phyloP scores from a whole-genome alignment of 2,329 filamentous ascomycete genomes.

The Gaeumannomyces sp. region DNA sequence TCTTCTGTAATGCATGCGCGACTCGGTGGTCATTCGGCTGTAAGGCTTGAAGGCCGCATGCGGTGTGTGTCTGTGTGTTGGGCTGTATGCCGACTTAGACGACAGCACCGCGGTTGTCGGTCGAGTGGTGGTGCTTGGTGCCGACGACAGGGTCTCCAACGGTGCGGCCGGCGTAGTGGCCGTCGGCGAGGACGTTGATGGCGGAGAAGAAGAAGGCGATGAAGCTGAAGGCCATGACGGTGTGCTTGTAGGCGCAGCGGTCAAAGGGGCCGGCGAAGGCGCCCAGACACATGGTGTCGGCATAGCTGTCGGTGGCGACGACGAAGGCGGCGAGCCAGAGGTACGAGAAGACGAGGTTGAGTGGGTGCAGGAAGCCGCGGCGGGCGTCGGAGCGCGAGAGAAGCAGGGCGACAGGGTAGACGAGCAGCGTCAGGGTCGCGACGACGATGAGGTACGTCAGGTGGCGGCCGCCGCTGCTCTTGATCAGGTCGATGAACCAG shows the following conservation, averaged over 20 bases:
- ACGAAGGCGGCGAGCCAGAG: conserved; percentile 9
- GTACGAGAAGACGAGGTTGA: conserved; percentile 10
- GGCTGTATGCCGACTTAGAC: not conserved
- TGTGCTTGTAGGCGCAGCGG: conserved; percentile 8
- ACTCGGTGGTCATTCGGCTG: no score
- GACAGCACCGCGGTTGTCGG: not conserved
- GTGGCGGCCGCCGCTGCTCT: conserved; percentile 3
- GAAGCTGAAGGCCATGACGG: conserved; percentile 9
- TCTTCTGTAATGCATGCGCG: no score
- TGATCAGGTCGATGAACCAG: conserved; percentile 4
- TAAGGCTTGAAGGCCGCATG: no score
- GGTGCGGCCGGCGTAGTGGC: not conserved
- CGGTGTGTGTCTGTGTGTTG: no score
- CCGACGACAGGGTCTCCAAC: not conserved
- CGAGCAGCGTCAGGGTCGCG: conserved; percentile 5
- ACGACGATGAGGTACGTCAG: conserved; percentile 6
- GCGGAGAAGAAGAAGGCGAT: conserved; percentile 8
- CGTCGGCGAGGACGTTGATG: conserved; percentile 3
- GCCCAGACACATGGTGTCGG: not conserved
- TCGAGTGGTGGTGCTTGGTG: conserved; percentile 1
- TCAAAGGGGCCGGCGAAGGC: not conserved
- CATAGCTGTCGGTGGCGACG: conserved; percentile 4
- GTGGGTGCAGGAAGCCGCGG: conserved; percentile 8
- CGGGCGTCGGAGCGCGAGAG: conserved; percentile 2
- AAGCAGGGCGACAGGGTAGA: conserved; percentile 8